These are phyloP conservation scores for Pterocarpus santalinus DNA, from an alignment of 306 rosid genomes.

Conservation along the genomic window DNA sequence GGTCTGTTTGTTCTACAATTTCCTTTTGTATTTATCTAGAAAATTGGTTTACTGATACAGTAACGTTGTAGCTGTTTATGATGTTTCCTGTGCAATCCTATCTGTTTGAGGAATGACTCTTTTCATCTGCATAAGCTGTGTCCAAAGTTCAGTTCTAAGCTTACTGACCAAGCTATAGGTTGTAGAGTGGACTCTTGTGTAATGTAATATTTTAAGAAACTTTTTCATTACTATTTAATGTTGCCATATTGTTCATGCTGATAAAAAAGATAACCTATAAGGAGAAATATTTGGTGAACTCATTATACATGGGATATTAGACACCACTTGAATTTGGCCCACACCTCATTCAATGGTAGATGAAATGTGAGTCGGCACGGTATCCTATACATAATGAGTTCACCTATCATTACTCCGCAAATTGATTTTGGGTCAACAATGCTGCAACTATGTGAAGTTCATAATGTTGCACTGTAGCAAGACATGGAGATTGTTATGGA, in stretches of 20 bases:
- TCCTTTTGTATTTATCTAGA: neutral
- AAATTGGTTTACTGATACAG: conserved; percentile 7
- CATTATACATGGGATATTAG: too few relatives aligned
- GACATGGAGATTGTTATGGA: neutral
- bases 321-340: too few relatives aligned
- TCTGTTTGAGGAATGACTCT: conserved; percentile 19
- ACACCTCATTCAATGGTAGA: too few relatives aligned
- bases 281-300: too few relatives aligned
- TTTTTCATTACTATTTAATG: too few relatives aligned
- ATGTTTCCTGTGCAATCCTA: conserved; percentile 15
- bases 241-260: neutral
- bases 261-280: neutral
- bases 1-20: conserved; percentile 41
- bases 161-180: too few relatives aligned
- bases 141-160: conserved; percentile 5
- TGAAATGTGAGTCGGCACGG: too few relatives aligned
- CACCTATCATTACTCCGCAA: too few relatives aligned
- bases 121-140: conserved; percentile 6
- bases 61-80: neutral
- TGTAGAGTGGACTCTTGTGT: too few relatives aligned
- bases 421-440: too few relatives aligned
- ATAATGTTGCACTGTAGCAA: neutral
- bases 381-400: too few relatives aligned
- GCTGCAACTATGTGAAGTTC: neutral
- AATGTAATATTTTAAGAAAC: neutral